phyloP scores from a whole-genome alignment of 306 rosid genomes.

The Lagenaria siceraria region DNA sequence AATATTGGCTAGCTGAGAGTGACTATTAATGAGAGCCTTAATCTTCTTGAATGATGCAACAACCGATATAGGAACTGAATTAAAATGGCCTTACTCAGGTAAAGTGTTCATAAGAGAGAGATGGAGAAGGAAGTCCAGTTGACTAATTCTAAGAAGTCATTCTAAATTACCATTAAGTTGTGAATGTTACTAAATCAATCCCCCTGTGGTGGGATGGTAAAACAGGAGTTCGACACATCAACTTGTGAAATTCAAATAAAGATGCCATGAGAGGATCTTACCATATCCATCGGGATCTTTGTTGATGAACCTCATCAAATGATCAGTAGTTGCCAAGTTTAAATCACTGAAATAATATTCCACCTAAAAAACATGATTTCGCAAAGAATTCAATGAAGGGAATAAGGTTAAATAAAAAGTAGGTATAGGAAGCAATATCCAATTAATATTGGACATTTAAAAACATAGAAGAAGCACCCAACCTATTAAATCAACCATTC shows the following conservation, averaged over 20 bases:
- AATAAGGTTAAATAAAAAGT: constrained; percentile 6
- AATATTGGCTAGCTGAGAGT: constrained; percentile 77
- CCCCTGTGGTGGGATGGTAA: neutral
- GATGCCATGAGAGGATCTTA: constrained; percentile 23
- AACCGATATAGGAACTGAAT: constrained; percentile 78
- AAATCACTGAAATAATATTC: constrained; percentile 96
- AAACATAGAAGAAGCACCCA: neutral
- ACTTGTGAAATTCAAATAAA: neutral
- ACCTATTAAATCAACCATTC: neutral
- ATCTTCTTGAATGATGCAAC: constrained; percentile 99
- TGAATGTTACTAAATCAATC: neutral
- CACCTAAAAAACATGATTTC: constrained; percentile 45
- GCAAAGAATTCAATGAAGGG: neutral
- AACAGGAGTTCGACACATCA: neutral
- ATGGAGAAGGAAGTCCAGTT: neutral
- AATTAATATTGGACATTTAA: neutral
- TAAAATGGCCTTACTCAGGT: constrained; percentile 11
- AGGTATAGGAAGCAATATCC: neutral
- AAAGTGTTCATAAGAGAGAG: neutral
- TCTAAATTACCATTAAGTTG: neutral
- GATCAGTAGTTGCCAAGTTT: constrained; percentile 95
- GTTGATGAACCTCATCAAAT: constrained; percentile 87
- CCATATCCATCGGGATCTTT: constrained; percentile 94
- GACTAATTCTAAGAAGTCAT: neutral
- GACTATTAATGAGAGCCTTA: constrained; percentile 59